Percentiles rank a stretch among this genome's conserved stretches.
Conservation (phyloP, 257 asterid species). For the Solanum appendiculatum region DNA sequence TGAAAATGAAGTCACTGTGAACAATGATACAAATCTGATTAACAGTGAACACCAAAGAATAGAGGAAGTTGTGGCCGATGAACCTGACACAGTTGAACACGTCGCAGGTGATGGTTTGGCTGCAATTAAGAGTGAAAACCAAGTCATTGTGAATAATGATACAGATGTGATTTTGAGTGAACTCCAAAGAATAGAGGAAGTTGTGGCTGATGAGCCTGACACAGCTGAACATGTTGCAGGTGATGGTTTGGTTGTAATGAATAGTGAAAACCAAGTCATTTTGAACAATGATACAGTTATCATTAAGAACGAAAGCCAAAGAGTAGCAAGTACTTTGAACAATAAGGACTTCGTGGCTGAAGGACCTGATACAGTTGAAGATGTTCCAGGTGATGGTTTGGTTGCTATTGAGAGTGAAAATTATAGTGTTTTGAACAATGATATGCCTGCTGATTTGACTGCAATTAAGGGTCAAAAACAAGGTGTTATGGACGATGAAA, state of each 20-base stretch:
- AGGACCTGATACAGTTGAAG: constrained; percentile 10
- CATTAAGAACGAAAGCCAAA: background rate
- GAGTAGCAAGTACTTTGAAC: background rate
- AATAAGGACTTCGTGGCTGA: constrained; percentile 2
- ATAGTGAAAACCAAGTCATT: constrained; percentile 5
- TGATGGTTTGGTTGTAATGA: background rate
- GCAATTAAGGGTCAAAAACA: background rate
- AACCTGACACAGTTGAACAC: constrained; percentile 12
- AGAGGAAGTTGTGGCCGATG: constrained; percentile 17
- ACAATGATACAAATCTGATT: background rate
- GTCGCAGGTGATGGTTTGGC: background rate
- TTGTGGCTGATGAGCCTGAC: constrained; percentile 1
- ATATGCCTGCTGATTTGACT: background rate
- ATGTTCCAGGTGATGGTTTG: constrained; percentile 5
- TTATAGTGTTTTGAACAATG: background rate
- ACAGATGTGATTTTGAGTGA: background rate
- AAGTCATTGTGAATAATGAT: background rate
- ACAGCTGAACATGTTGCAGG: constrained; percentile 15
- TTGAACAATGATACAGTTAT: background rate
- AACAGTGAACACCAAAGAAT: background rate
- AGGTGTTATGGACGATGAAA: constrained; percentile 2
- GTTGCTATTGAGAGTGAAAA: background rate
- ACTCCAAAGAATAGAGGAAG: background rate
- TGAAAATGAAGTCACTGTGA: constrained; percentile 5
- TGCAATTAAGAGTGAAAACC: background rate